Conservation (phyloP, 148 eudicot genomes). For the Fagopyrum esculentum region DNA sequence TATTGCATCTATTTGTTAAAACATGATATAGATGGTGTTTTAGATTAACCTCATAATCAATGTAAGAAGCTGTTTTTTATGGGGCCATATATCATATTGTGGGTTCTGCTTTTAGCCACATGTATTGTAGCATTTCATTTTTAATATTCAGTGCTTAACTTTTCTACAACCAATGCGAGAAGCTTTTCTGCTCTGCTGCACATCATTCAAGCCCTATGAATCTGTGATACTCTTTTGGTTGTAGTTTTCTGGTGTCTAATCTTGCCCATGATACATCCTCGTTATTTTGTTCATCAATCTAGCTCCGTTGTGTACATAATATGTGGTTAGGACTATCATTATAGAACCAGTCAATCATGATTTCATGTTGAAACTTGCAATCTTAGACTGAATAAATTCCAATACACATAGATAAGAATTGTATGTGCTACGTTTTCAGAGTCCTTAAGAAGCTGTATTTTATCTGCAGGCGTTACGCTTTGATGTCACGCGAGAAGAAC, state of each 20-base stretch:
- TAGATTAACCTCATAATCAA: background rate
- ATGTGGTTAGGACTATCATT: background rate
- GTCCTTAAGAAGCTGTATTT: background rate
- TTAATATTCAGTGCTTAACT: background rate
- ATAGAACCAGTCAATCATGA: background rate
- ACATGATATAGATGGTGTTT: background rate
- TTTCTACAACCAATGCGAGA: background rate
- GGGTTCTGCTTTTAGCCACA: background rate
- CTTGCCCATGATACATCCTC: background rate
- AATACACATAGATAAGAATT: background rate
- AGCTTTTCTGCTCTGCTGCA: background rate
- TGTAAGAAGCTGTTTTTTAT: no score
- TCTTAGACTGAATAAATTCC: background rate
- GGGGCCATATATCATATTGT: background rate
- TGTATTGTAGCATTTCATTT: no score
- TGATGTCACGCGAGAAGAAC: conserved; percentile 17
- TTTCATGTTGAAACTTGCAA: conserved; percentile 4
- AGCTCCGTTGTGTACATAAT: background rate
- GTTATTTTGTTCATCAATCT: background rate
- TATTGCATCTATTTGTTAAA: background rate
- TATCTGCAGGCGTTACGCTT: conserved; percentile 21
- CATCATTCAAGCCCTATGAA: background rate
- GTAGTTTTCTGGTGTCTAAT: background rate
- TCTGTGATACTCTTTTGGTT: background rate
- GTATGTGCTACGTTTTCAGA: background rate